These are phyloP conservation scores for Capronia coronata DNA, from an alignment of 2,329 filamentous ascomycete genomes.

Conservation along the genomic window DNA sequence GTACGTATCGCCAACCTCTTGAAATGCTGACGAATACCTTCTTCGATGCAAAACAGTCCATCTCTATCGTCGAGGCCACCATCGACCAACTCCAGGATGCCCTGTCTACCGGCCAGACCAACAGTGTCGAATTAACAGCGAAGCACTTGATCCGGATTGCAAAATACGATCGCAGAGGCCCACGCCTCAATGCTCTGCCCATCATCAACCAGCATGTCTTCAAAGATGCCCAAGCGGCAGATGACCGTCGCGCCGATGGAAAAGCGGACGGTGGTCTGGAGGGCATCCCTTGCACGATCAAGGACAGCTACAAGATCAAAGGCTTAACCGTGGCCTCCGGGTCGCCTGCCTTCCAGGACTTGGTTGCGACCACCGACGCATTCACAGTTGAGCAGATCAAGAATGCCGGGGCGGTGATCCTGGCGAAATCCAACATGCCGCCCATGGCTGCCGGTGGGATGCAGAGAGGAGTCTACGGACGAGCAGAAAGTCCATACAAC, in stretches of 20 bases:
- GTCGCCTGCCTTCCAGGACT: conserved; percentile 48
- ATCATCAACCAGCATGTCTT: conserved; percentile 44
- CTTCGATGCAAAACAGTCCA: too few species aligned
- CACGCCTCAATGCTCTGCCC: conserved; percentile 44
- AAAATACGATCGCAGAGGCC: conserved; percentile 40
- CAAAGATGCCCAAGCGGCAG: conserved; percentile 44
- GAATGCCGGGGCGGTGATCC: conserved; percentile 30
- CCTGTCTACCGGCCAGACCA: conserved; percentile 37
- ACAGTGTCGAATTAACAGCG: conserved; percentile 43
- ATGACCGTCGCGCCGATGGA: conserved; percentile 39
- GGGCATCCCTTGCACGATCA: conserved; percentile 53
- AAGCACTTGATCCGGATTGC: conserved; percentile 45
- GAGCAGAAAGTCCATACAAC: conserved; percentile 54
- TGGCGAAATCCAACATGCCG: conserved; percentile 37
- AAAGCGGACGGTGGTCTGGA: conserved; percentile 40
- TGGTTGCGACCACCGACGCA: conserved; percentile 41
- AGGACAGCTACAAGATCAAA: conserved; percentile 51
- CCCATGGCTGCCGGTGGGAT: conserved; percentile 55
- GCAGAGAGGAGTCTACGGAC: conserved; percentile 51
- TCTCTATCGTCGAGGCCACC: conserved; percentile 42
- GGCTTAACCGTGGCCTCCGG: conserved; percentile 50
- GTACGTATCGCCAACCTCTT: too few species aligned
- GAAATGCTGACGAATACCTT: too few species aligned
- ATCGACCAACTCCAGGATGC: conserved; percentile 43
- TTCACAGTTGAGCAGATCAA: conserved; percentile 25